Evolutionary conservation across 73 alveolate genomes (phyloP), one percentile per base, ranked within the genome.

Genomic region (Stentor coeruleus): DNA sequence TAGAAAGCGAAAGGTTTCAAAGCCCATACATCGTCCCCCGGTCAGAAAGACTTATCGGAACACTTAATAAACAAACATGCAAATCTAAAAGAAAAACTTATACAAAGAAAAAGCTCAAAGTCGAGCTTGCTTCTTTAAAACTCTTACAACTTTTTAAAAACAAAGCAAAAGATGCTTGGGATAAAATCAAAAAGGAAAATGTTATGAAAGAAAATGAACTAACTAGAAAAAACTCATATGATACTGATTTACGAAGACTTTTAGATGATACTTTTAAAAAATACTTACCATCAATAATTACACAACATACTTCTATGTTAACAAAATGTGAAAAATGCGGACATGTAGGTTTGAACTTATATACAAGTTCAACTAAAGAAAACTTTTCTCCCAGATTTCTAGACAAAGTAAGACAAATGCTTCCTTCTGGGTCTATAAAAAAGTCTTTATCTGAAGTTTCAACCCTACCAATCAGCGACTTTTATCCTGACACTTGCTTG

Each of bases 251-350:
- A 11, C 6, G 20, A 20, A 11, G 28, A 20, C 6, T 49, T 6
- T 20, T 49, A 11, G 66, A 49, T 11, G 66, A 49, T 11, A 49
- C 66, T 20, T 49, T 49, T 49, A 6, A 20, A 49, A 49, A 49
- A 20, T 49, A 11, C 20, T 11, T 49, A 11, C 66, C 66, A 20
- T 20, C 6, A 20, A n/a, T n/a, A n/a, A n/a, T n/a, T n/a, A 49
- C 66, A 11, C 28, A 11, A 11, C 66, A 49, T 6, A 6, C 66
- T 6, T 49, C 66, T 6, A 49, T 49, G 6, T 49, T 66, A 31
- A 66, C 79, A 0, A 66, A 66, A 66, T 66, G 79, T 2, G 37
- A 66, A 66, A 66, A 66, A 20, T 66, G 79, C 33, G 79, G 79
- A 1, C 79, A 66, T 66, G n/a, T 20, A 20, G 79, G 37, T 66